Percentiles rank a stretch among this genome's conserved stretches.
phyloP scores from a whole-genome alignment of 164 flowering plant species.

The Euptelea pleiosperma region DNA sequence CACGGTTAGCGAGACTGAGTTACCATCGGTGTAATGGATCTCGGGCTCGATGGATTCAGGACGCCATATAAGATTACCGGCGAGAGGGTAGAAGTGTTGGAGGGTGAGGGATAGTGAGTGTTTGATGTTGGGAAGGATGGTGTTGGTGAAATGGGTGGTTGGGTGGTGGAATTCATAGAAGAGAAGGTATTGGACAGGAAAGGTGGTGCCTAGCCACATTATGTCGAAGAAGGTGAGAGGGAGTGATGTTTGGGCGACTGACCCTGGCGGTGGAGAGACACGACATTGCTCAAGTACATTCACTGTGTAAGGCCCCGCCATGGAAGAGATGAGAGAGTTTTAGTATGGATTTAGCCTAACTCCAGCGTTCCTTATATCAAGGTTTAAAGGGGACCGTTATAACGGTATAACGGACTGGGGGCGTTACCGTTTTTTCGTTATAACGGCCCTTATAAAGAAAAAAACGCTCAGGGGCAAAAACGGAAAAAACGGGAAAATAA shows the following conservation, averaged over 20 bases:
- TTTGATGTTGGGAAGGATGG: slow-evolving; percentile 32
- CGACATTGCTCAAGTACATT: slow-evolving; percentile 8
- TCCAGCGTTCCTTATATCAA: too few relatives aligned
- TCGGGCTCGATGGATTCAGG: slow-evolving; percentile 19
- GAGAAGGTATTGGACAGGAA: slow-evolving; percentile 25
- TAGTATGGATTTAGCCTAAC: too few relatives aligned
- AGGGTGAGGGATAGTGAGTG: slow-evolving; percentile 42
- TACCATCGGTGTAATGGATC: slow-evolving; percentile 28
- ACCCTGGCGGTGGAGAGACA: slow-evolving; percentile 8
- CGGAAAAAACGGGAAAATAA: too few relatives aligned
- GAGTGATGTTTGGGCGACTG: background rate
- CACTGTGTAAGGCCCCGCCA: too few relatives aligned
- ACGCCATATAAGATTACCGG: slow-evolving; percentile 25
- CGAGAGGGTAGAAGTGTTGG: slow-evolving; percentile 37
- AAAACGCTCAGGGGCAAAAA: too few relatives aligned
- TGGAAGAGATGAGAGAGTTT: too few relatives aligned
- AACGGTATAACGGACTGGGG: too few relatives aligned
- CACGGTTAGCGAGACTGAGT: slow-evolving; percentile 28
- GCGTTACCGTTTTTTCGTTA: too few relatives aligned
- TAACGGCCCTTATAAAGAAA: too few relatives aligned
- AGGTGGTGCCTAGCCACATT: slow-evolving; percentile 14
- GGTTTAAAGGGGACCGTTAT: too few relatives aligned
- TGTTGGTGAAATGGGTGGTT: slow-evolving; percentile 17
- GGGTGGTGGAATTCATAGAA: slow-evolving; percentile 31
- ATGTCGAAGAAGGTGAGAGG: slow-evolving; percentile 27